Evolutionary conservation across 371 early-diverging fungal genomes (phyloP), one percentile per base, ranked within the genome.

Genomic region (Mortierella sp.): DNA sequence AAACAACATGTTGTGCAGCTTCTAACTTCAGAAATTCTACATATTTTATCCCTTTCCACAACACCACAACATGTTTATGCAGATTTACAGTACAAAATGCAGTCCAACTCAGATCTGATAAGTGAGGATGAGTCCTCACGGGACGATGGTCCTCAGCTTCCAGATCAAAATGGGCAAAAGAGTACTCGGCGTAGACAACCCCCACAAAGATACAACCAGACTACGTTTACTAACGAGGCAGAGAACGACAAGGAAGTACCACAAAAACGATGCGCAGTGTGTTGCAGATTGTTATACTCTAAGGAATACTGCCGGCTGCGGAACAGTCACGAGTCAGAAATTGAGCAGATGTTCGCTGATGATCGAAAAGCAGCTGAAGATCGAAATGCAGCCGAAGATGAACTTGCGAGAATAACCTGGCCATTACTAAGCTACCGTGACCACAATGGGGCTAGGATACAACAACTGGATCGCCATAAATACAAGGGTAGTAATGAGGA

Each of bases 221-320:
- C 2, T 14, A 57, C 57, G 17, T 59, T 59, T 30, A 50, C 50
- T 6, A 59, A 59, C 50, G 58, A 59, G 60, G 50, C 50, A 49
- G 39, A 41, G 17, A 32, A 59, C 41, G 60, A 59, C 60, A 59
- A 57, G 39, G 58, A 57, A 14, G 32, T 57, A 9, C 58, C 58
- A 11, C 23, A 34, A 47, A 57, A 57, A 34, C 49, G 39, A 21
- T 57, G 58, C 46, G 58, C 58, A 19, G 58, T 57, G 30, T 57
- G 58, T 24, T 57, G 49, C 32, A 34, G 49, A 37, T 32, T 57
- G 58, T 49, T 57, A 12, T 57, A 57, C 39, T 23, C 28, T 9
- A 47, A 48, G 46, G 58, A 57, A 49, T 57, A 49, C 58, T 57
- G 21, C 34, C 47, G 15, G 32, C 49, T 57, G 15, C 11, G 39